Conservation (phyloP, 2,329 filamentous ascomycete genomes). For the Venturia nashicola region DNA sequence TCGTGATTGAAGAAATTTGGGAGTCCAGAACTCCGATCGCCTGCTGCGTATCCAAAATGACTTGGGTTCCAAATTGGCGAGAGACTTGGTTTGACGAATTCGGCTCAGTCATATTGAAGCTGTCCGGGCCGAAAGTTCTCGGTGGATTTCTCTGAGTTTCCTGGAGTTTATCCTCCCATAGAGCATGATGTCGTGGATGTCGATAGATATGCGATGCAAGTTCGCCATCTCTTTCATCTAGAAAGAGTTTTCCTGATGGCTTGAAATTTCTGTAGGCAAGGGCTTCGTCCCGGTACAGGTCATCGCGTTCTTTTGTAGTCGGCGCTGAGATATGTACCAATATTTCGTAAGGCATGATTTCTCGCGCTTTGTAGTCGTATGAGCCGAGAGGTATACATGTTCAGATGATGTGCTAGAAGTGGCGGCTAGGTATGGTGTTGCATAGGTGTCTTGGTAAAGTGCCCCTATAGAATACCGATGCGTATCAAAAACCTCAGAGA, state of each 20-base stretch:
- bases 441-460: neutral
- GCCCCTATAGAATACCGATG: neutral
- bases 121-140: neutral
- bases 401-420: neutral
- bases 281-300: constrained; percentile 27
- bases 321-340: constrained; percentile 34
- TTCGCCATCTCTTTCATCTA: neutral
- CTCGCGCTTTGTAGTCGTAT: neutral
- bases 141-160: neutral
- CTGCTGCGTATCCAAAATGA: constrained; percentile 1
- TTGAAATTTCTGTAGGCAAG: constrained; percentile 27
- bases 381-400: neutral
- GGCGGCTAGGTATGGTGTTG: neutral
- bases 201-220: neutral
- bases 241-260: neutral
- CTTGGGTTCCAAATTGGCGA: neutral
- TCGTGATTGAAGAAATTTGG: neutral
- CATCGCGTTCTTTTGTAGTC: constrained; percentile 28
- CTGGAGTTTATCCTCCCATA: neutral
- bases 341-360: constrained; percentile 18
- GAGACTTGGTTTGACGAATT: neutral
- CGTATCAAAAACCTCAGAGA: neutral
- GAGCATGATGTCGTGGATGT: neutral
- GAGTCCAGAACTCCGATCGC: neutral
- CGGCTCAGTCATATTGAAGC: neutral